Conservation (phyloP, 78 protist species). For the Dictyostelium firmibasis region DNA sequence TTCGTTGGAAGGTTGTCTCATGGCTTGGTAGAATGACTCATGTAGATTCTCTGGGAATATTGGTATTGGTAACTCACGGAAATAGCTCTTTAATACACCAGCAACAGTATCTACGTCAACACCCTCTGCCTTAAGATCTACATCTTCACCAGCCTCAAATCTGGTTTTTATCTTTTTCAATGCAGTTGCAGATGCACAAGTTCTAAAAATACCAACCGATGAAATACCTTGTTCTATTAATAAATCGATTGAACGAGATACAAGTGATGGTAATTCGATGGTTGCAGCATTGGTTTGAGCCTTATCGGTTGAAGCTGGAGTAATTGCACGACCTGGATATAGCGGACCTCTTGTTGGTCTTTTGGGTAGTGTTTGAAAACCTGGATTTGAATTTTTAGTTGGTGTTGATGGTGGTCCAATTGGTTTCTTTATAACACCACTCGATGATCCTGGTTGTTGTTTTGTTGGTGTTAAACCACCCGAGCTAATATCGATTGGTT, state of each 20-base stretch:
- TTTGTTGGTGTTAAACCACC: background rate
- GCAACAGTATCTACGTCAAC: conserved; percentile 73
- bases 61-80: conserved; percentile 45
- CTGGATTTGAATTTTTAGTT: background rate
- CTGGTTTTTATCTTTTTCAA: conserved; percentile 43
- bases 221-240: conserved; percentile 42
- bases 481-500: background rate
- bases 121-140: conserved; percentile 48
- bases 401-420: background rate
- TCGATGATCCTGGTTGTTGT: background rate
- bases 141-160: conserved; percentile 74
- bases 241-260: conserved; percentile 28
- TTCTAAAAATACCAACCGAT: conserved; percentile 66
- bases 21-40: conserved; percentile 42
- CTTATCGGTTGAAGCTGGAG: background rate
- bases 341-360: conserved; percentile 61
- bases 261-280: conserved; percentile 29
- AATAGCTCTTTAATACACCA: conserved; percentile 67
- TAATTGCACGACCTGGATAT: conserved; percentile 42
- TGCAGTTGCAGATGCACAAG: conserved; percentile 53
- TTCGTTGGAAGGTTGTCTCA: background rate
- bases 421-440: background rate
- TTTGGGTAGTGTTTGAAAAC: background rate
- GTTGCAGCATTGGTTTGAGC: background rate
- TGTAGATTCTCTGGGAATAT: conserved; percentile 53